Percentiles rank a stretch among this genome's conserved stretches.
These are phyloP conservation scores for Botrytis paeoniae DNA, from an alignment of 2,329 filamentous ascomycete species.

Conservation along the genomic window DNA sequence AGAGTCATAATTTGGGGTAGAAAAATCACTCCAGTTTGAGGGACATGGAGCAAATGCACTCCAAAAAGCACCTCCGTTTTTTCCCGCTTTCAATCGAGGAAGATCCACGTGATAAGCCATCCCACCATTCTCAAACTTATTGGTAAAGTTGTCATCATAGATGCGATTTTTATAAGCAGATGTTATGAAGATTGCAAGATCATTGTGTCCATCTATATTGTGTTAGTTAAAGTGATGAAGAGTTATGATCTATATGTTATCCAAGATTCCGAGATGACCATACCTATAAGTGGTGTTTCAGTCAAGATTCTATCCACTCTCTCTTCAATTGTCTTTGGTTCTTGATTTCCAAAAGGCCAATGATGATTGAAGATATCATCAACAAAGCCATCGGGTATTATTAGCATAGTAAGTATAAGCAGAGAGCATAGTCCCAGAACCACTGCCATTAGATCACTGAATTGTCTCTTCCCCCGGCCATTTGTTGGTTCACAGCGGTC, in stretches of 20 bases:
- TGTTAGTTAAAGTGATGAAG: neutral
- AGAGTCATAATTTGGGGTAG: slow-evolving; percentile 65
- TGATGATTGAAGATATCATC: neutral
- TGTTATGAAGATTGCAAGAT: slow-evolving; percentile 74
- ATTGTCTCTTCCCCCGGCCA: slow-evolving; percentile 12
- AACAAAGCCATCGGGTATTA: slow-evolving; percentile 20
- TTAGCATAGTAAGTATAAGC: slow-evolving; percentile 22
- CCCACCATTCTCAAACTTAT: slow-evolving; percentile 68
- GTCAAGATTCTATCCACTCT: slow-evolving; percentile 45
- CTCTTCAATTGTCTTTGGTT: slow-evolving; percentile 32
- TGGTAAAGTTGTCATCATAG: slow-evolving; percentile 68
- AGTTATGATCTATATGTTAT: neutral
- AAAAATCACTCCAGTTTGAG: slow-evolving; percentile 67
- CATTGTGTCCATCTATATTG: slow-evolving; percentile 77
- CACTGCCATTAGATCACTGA: slow-evolving; percentile 16
- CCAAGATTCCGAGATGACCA: slow-evolving; percentile 3
- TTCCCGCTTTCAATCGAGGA: slow-evolving; percentile 66
- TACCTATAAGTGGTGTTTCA: slow-evolving; percentile 49
- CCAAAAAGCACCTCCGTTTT: slow-evolving; percentile 88
- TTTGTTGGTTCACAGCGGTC: neutral
- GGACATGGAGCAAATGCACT: slow-evolving; percentile 81
- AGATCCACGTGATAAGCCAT: slow-evolving; percentile 74
- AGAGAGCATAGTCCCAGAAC: slow-evolving; percentile 24
- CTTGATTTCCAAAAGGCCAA: slow-evolving; percentile 19
- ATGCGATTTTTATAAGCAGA: slow-evolving; percentile 71